A percentile compares a stretch with the other conserved stretches of the same genome.
phyloP scores from a whole-genome alignment of 2,329 filamentous ascomycete species.

The Phialophora tarda region DNA sequence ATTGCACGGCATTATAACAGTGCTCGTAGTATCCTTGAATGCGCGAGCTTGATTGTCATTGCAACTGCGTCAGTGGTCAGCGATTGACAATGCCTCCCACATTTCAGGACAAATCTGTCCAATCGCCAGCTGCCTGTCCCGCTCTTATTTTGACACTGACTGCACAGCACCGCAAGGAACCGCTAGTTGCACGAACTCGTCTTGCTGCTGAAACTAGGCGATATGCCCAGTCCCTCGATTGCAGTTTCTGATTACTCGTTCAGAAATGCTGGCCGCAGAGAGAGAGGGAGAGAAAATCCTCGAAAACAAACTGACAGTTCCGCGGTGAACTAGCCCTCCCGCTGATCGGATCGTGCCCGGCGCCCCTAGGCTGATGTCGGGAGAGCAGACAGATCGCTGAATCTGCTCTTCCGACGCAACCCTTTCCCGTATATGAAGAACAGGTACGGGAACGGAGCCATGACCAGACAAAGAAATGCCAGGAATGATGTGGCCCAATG shows the following conservation, averaged over 20 bases:
- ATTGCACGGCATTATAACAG: neutral
- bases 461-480: slow-evolving; percentile 48
- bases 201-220: neutral
- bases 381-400: slow-evolving; percentile 32
- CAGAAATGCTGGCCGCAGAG: neutral
- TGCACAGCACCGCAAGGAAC: neutral
- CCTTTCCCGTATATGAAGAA: slow-evolving; percentile 56
- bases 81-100: neutral
- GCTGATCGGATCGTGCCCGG: neutral
- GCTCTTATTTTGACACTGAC: neutral
- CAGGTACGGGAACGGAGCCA: slow-evolving; percentile 58
- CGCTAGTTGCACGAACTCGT: neutral
- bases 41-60: slow-evolving; percentile 1
- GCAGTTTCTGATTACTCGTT: neutral
- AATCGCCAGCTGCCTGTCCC: neutral
- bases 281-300: neutral
- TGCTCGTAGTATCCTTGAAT: too few relatives aligned
- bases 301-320: neutral
- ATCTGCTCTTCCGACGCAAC: slow-evolving; percentile 55
- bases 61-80: neutral
- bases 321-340: too few relatives aligned
- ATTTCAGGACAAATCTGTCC: neutral
- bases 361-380: neutral
- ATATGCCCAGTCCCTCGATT: neutral
- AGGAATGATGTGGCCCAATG: slow-evolving; percentile 50